Evolutionary conservation across 2,329 filamentous ascomycete genomes (phyloP), one percentile per base, ranked within the genome.

Genomic region (Beauveria caledonica): DNA sequence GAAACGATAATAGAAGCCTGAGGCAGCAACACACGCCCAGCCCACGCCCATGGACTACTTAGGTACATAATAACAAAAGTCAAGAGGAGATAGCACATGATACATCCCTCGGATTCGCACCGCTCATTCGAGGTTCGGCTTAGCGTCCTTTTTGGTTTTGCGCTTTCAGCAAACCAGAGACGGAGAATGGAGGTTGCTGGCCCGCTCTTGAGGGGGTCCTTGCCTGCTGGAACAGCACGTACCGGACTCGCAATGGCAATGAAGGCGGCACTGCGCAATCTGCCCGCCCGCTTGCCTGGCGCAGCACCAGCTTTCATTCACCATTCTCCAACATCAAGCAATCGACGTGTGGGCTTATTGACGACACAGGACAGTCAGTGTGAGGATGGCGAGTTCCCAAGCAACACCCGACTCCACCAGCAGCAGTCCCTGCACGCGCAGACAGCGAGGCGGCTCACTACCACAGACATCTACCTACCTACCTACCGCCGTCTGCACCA

Each of bases 91-190:
- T 52, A 52, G 56, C 58, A 51, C 51, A 50, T 50, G 48, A 50
- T 50, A 50, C 48, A 49, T 51, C 45, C 53, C 53, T 46, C 42
- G 39, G 23, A 55, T 53, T 46, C 42, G 51, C 59, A 60, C 53
- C 46, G 48, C 53, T 48, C n/a, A 57, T 61, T 61, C 60, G 53
- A 45, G 15, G 17, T 46, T 57, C 39, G 60, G 60, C 29, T 48
- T 61, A 61, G 60, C 60, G 60, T 23, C 25, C 10, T 57, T 44
- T 61, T 52, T 42, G 46, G 40, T 58, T 48, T 33, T 49, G 44
- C 21, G 21, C 36, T 13, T 49, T 29, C 46, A 50, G 56, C 56
- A 58, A 58, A 58, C 46, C 45, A 58, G 56, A 58, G 36, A 10
- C 56, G n/a, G 23, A 39, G 33, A 25, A 27, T 51, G 23, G n/a